Evolutionary conservation across 1,284 basidiomycete species (phyloP).

Genomic region (Rhodotorula sp.): DNA sequence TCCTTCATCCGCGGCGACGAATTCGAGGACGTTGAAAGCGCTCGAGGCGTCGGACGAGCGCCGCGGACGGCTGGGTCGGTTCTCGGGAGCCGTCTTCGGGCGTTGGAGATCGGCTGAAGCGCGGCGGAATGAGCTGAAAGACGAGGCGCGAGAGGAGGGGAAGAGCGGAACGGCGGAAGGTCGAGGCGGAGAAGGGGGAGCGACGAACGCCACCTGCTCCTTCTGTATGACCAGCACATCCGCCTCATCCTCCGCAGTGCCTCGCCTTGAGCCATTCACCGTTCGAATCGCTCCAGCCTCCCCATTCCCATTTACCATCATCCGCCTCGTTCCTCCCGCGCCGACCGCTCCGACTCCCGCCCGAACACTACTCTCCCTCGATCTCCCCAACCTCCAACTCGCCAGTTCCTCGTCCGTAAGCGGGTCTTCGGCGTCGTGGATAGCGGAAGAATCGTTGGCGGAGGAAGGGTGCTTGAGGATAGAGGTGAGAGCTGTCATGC

Average conservation of each 20-base stretch:
- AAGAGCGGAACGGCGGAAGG: background rate
- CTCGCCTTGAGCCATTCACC: background rate
- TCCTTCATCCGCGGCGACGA: conserved; percentile 2
- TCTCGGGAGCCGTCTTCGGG: background rate
- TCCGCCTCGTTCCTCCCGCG: background rate
- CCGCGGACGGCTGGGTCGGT: background rate
- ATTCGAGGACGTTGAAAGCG: conserved; percentile 14
- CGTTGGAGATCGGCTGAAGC: background rate
- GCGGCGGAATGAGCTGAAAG: background rate
- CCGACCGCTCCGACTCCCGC: background rate
- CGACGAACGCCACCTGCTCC: background rate
- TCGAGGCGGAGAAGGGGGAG: background rate
- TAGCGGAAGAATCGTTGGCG: no score
- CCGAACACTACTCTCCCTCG: background rate
- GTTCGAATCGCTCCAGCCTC: background rate
- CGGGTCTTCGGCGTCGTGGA: no score
- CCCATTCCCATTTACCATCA: background rate
- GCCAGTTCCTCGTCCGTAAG: conserved; percentile 1
- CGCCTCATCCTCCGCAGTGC: background rate
- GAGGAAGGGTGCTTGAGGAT: no score
- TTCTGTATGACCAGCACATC: background rate
- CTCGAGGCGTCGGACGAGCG: background rate
- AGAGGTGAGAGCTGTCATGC: no score
- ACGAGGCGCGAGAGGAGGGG: background rate
- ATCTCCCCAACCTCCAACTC: background rate